Evolutionary conservation across 2,329 filamentous ascomycete species (phyloP).

Genomic region (Aspergillus calidoustus): DNA sequence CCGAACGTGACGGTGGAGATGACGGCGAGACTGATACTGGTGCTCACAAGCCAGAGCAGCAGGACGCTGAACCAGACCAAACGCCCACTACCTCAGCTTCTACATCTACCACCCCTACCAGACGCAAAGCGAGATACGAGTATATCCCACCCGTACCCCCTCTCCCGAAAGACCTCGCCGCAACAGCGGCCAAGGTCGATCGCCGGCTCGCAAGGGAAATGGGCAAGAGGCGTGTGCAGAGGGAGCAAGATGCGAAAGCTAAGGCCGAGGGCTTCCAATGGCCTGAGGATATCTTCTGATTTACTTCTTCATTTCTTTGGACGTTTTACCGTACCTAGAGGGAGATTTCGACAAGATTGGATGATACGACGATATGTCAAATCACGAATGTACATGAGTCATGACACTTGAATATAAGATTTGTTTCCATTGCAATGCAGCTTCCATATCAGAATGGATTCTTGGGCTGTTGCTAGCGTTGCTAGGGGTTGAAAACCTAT

Average conservation of each 20-base stretch:
- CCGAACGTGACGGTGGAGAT: neutral
- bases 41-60: neutral
- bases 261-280: slow-evolving; percentile 42
- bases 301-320: neutral
- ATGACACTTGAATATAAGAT: slow-evolving; percentile 3
- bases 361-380: neutral
- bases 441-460: neutral
- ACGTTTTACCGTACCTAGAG: neutral
- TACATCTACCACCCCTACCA: slow-evolving; percentile 23
- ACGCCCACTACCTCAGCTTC: slow-evolving; percentile 22
- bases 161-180: slow-evolving; percentile 40
- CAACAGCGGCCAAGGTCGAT: slow-evolving; percentile 34
- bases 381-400: slow-evolving; percentile 10
- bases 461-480: neutral
- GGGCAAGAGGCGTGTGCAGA: slow-evolving; percentile 24
- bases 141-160: slow-evolving; percentile 48
- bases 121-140: slow-evolving; percentile 28
- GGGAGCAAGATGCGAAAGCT: neutral
- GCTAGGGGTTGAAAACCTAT: neutral
- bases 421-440: neutral
- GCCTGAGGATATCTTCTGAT: slow-evolving; percentile 51
- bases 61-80: slow-evolving; percentile 24
- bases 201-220: slow-evolving; percentile 28
- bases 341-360: neutral
- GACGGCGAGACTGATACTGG: neutral